Evolutionary conservation across 2,329 filamentous ascomycete species (phyloP).

Genomic region (Paramyrothecium roridum): DNA sequence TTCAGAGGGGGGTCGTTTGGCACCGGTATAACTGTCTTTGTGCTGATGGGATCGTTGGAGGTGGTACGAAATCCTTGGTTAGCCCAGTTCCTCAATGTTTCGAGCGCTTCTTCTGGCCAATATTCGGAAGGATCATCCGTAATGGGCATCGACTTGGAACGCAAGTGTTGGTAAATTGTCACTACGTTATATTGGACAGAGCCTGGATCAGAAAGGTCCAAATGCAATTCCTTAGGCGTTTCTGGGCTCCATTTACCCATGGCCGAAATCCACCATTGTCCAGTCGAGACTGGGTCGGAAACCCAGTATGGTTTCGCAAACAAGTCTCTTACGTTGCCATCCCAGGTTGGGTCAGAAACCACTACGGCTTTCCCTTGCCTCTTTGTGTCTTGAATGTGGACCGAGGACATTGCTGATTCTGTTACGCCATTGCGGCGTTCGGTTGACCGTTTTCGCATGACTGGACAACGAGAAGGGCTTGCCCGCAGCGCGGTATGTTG

Average conservation of each 20-base stretch:
- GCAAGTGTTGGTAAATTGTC: constrained; percentile 5
- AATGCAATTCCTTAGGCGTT: background rate
- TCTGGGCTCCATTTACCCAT: constrained; percentile 3
- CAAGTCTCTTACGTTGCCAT: background rate
- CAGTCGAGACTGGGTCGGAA: background rate
- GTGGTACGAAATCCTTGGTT: constrained; percentile 3
- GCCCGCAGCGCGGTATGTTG: background rate
- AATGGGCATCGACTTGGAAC: constrained; percentile 7
- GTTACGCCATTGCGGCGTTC: background rate
- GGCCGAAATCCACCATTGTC: constrained; percentile 2
- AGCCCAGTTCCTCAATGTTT: constrained; percentile 5
- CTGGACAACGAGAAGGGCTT: background rate
- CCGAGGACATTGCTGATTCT: background rate
- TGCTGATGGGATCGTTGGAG: background rate
- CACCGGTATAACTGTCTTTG: background rate
- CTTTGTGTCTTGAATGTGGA: background rate
- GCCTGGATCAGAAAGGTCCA: background rate
- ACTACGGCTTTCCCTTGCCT: background rate
- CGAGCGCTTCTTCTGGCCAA: constrained; percentile 7
- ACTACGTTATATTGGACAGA: constrained; percentile 1
- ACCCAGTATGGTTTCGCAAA: constrained; percentile 2
- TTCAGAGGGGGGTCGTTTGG: background rate
- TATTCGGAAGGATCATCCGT: constrained; percentile 5
- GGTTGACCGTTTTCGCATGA: background rate
- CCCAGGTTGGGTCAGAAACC: background rate